A percentile compares a stretch with the other conserved stretches of the same genome.
These are phyloP conservation scores for Ceratobasidium sp. DNA, from an alignment of 1,284 basidiomycete species.

Conservation along the genomic window DNA sequence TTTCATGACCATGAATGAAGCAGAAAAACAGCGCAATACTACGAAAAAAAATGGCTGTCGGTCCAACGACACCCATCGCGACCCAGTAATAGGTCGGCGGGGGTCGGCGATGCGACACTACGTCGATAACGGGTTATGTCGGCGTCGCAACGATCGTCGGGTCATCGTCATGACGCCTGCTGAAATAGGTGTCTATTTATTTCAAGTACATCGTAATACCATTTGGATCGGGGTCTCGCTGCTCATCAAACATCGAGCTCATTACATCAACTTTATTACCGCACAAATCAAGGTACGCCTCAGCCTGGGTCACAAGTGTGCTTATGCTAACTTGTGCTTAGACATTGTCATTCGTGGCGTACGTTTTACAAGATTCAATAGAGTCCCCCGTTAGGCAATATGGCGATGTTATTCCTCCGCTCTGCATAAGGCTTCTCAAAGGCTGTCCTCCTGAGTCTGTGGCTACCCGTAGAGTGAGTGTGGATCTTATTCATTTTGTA, in stretches of 20 bases:
- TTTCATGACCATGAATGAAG: too few relatives aligned
- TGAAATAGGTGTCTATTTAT: constrained; percentile 89
- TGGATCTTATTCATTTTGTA: not conserved
- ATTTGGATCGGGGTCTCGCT: constrained; percentile 92
- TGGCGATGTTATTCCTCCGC: constrained; percentile 78
- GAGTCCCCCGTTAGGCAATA: constrained; percentile 76
- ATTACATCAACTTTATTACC: constrained; percentile 88
- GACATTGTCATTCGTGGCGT: constrained; percentile 94
- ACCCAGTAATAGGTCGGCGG: too few relatives aligned
- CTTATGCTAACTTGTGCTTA: constrained; percentile 48
- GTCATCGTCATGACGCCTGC: too few relatives aligned
- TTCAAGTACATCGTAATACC: constrained; percentile 77
- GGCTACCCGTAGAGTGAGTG: constrained; percentile 73
- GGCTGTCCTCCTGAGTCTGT: constrained; percentile 92
- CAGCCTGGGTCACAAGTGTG: not conserved
- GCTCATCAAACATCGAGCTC: too few relatives aligned
- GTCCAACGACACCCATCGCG: too few relatives aligned
- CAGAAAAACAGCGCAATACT: too few relatives aligned
- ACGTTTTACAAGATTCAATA: constrained; percentile 73
- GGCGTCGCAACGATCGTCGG: too few relatives aligned
- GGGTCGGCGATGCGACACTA: too few relatives aligned
- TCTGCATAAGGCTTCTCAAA: constrained; percentile 86
- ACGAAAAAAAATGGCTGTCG: too few relatives aligned
- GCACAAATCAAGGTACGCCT: constrained; percentile 87
- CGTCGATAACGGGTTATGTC: too few relatives aligned